These are phyloP conservation scores for Trichoderma cornu-damae DNA, from an alignment of 2,329 filamentous ascomycete species.

Conservation along the genomic window DNA sequence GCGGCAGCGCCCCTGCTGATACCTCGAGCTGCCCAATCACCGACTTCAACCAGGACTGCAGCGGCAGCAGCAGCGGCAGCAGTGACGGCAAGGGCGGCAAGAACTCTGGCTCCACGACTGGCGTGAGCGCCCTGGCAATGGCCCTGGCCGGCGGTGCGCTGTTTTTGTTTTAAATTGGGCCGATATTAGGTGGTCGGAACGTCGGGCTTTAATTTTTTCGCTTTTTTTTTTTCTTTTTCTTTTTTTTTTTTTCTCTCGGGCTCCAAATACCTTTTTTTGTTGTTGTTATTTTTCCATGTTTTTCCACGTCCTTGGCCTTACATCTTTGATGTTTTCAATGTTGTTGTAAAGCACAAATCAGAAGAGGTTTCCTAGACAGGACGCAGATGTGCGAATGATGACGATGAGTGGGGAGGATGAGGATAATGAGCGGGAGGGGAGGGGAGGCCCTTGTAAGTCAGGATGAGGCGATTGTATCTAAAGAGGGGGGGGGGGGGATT, in stretches of 20 bases:
- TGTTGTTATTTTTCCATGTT: background rate
- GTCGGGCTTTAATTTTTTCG: background rate
- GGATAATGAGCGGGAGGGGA: no score
- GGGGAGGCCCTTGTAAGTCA: background rate
- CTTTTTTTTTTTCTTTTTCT: background rate
- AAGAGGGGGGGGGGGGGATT: no score
- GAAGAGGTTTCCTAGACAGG: background rate
- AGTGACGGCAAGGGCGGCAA: constrained; percentile 30
- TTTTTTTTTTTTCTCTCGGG: background rate
- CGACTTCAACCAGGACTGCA: constrained; percentile 41
- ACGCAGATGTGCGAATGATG: constrained; percentile 14
- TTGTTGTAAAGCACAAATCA: constrained; percentile 6
- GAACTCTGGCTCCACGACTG: constrained; percentile 30
- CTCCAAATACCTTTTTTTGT: background rate
- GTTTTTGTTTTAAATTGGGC: constrained; percentile 32
- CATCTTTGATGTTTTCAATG: constrained; percentile 1
- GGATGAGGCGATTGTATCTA: background rate
- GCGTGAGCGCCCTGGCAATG: constrained; percentile 36
- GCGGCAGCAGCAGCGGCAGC: constrained; percentile 27
- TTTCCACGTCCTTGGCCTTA: background rate
- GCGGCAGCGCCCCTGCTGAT: constrained; percentile 21
- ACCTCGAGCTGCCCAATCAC: constrained; percentile 33
- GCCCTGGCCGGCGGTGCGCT: constrained; percentile 35
- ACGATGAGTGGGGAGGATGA: background rate
- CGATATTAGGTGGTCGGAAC: background rate